Conservation (phyloP, 768 basidiomycete genomes). For the Leccinum aurantiacum region DNA sequence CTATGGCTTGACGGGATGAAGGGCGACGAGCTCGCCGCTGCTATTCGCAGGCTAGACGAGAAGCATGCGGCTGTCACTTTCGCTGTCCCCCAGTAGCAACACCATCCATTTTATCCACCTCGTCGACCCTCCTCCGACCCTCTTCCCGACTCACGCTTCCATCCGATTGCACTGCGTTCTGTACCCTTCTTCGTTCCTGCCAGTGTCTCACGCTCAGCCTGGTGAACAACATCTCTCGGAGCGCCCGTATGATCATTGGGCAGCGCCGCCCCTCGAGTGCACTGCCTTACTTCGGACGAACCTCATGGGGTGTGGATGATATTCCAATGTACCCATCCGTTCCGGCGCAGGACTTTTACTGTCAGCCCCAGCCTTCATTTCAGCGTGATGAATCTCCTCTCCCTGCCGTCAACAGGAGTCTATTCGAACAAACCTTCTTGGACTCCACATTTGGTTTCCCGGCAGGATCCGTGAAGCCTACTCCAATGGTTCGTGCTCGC, state of each 20-base stretch:
- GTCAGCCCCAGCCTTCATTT: constrained; percentile 24
- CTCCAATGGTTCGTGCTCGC: constrained; percentile 14
- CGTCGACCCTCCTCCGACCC: constrained; percentile 67
- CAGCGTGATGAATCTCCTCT: constrained; percentile 35
- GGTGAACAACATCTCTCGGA: constrained; percentile 44
- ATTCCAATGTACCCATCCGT: constrained; percentile 23
- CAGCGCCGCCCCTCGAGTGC: constrained; percentile 53
- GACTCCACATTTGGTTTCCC: constrained; percentile 24
- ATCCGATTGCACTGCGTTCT: constrained; percentile 45
- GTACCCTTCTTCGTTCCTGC: constrained; percentile 39
- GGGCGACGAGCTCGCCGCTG: constrained; percentile 63
- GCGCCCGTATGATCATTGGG: constrained; percentile 41
- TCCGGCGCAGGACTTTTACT: constrained; percentile 4
- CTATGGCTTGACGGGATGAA: constrained; percentile 68
- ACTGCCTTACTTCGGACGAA: constrained; percentile 35
- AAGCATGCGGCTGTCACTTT: not conserved
- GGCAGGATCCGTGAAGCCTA: constrained; percentile 4
- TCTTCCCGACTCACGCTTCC: constrained; percentile 43
- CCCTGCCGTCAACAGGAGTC: constrained; percentile 39
- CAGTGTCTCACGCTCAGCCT: constrained; percentile 40
- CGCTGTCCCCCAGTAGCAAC: not conserved
- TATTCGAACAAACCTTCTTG: constrained; percentile 48
- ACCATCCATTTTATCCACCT: constrained; percentile 34
- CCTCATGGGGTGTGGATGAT: constrained; percentile 28
- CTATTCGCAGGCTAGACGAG: constrained; percentile 53